Evolutionary conservation across 1,284 basidiomycete genomes (phyloP), one percentile per base, ranked within the genome.

Genomic region (Apiotrichum porosum): DNA sequence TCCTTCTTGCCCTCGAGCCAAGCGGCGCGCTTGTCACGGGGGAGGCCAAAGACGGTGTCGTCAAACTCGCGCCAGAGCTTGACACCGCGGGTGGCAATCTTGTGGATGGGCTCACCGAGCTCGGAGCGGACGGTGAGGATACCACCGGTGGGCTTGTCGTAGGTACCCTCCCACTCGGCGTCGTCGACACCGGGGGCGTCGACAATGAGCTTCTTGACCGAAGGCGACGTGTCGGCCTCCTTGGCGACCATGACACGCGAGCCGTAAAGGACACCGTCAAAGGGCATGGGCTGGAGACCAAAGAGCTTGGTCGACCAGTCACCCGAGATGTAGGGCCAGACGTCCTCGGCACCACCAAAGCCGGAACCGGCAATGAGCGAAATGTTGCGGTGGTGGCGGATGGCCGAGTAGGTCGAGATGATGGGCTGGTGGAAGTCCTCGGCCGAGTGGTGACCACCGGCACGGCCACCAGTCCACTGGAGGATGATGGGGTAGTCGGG

Each of bases 31-130:
- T 98, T 98, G 76, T 97, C 93, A 75, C 92, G 90, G 13, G 93
- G 84, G 55, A 97, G 75, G 71, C 85, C 86, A 81, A 98, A 98
- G 54, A 98, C 86, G 12, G 84, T 89, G 63, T 95, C 85, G 71
- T 98, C 95, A 67, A 97, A 95, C 78, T 98, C 92, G 72, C 89
- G 90, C 94, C 94, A 98, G 40, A 98, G 79, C 77, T 90, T 95
- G 69, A 97, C 89, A 47, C 82, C 95, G 42, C 95, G 87, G 41
- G 85, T 98, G 43, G 94, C 92, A 68, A 97, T 88, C 80, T 98
- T 97, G 79, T 98, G 94, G 66, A 98, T 98, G 22, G 93, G 93
- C 75, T 98, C 95, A 43, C 94, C 94, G 40, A 98, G 82, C 79
- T 98, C 95, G 4, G 93, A 97, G 61, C 86, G 88, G 58, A 98